Evolutionary conservation across 176 grass and related monocot genomes (phyloP), one percentile per base, ranked within the genome.

Genomic region (Carex parvula): DNA sequence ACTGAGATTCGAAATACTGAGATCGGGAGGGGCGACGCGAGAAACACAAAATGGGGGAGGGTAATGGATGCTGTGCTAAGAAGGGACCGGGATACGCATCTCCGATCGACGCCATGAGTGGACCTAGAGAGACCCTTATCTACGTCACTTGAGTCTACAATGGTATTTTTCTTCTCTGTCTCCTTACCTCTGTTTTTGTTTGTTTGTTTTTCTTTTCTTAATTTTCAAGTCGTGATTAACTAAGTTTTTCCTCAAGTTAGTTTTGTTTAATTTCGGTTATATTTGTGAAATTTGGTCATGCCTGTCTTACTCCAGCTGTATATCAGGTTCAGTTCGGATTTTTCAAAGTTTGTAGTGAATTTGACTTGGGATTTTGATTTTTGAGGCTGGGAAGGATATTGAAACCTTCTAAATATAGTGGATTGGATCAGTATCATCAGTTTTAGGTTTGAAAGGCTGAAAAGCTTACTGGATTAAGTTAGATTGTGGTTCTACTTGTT

Each of bases 101-200:
- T 55, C 93, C 96, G 10, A 84, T 90, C 48, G 91, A 95, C 48
- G 96, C 96, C 80, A 98, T 98, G 89, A 94, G 87, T 81, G 96
- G 96, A 1, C 91, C 89, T 1, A 69, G 88, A 41, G 96, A 98
- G 88, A 79, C 81, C 39, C 87, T 98, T 66, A 87, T 98, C 91
- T 98, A 98, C 83, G 91, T 98, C 83, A 95, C 92, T 86, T 98
- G 96, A 77, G 80, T 98, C 66, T 98, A 98, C 79, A 95, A 98
- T 87, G 92, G 96, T 95, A 81, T 3, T 46, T 32, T 57, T 18
- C 6, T 83, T 32, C 63, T 65, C 26, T 32, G 3, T 26, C 6
- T 12, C 8, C 9, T 64, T 5, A 24, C 22, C n/a, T n/a, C 7
- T 50, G 8, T 50, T 42, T 46, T 72, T 48, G 9, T 22, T 46